Evolutionary conservation across 257 asterid species (phyloP).

Genomic region (Orobanche coerulescens): DNA sequence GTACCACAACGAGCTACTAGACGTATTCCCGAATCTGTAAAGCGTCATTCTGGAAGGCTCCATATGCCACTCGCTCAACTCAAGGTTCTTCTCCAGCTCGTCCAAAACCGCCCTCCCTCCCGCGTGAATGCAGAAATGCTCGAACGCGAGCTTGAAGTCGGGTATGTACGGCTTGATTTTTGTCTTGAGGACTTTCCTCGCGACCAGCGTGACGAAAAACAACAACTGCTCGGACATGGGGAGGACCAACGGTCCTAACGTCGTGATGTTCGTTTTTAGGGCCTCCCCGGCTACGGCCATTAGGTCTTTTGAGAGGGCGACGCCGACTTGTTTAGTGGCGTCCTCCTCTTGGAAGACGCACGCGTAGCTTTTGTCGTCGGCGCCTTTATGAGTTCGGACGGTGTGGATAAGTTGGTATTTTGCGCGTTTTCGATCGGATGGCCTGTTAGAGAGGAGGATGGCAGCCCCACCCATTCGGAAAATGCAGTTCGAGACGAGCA

Average conservation of each 20-base stretch:
- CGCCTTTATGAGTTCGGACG: neutral
- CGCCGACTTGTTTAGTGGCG: neutral
- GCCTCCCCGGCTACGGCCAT: neutral
- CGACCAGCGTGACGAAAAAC: neutral
- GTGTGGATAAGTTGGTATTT: slow-evolving; percentile 52
- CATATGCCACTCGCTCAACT: neutral
- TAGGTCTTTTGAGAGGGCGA: neutral
- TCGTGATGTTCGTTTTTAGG: neutral
- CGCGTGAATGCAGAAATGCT: neutral
- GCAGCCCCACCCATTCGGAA: slow-evolving; percentile 72
- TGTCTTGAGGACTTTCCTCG: neutral
- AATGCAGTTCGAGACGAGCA: slow-evolving; percentile 54
- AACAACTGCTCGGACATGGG: neutral
- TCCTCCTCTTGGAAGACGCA: slow-evolving; percentile 1
- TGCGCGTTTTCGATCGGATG: slow-evolving; percentile 37
- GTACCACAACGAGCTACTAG: slow-evolving; percentile 1
- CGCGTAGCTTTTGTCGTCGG: neutral
- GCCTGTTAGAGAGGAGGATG: slow-evolving; percentile 45
- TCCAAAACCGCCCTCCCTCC: neutral
- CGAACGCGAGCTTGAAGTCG: slow-evolving; percentile 4
- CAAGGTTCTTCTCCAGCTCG: neutral
- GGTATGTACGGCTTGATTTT: neutral
- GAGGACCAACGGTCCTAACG: neutral
- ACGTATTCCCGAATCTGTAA: neutral
- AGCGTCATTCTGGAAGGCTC: neutral